Evolutionary conservation across 306 rosid genomes (phyloP).

Genomic region (Castanospermum australe): DNA sequence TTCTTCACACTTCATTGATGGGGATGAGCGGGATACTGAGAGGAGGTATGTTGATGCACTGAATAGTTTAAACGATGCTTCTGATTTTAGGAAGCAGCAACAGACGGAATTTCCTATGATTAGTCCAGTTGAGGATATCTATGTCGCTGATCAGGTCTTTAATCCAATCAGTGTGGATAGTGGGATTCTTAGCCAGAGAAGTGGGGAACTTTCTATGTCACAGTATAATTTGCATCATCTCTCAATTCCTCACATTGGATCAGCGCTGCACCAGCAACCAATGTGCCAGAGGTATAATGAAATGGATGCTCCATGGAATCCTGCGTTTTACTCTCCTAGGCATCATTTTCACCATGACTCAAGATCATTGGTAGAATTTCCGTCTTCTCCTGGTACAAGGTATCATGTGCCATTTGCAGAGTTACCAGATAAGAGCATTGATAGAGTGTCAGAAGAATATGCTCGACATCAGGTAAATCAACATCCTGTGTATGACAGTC

Average conservation of each 20-base stretch:
- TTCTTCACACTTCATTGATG: slow-evolving; percentile 69
- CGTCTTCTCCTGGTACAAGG: slow-evolving; percentile 82
- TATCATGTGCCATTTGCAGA: slow-evolving; percentile 67
- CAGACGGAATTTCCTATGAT: slow-evolving; percentile 57
- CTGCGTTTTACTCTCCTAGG: slow-evolving; percentile 90
- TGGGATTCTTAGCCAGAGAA: slow-evolving; percentile 76
- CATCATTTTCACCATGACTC: slow-evolving; percentile 71
- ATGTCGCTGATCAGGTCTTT: slow-evolving; percentile 55
- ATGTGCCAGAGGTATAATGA: slow-evolving; percentile 73
- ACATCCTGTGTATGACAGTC: slow-evolving; percentile 71
- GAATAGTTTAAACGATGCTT: slow-evolving; percentile 75
- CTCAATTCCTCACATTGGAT: slow-evolving; percentile 53
- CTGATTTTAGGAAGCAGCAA: slow-evolving; percentile 67
- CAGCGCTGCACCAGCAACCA: slow-evolving; percentile 66
- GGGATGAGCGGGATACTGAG: slow-evolving; percentile 85
- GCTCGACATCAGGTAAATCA: slow-evolving; percentile 60
- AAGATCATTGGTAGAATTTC: slow-evolving; percentile 64
- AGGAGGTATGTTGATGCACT: slow-evolving; percentile 94
- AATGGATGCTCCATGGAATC: slow-evolving; percentile 84
- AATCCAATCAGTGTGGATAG: slow-evolving; percentile 61
- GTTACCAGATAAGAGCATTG: slow-evolving; percentile 59
- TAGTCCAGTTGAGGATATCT: slow-evolving; percentile 60
- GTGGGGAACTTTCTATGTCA: slow-evolving; percentile 53
- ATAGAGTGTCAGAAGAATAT: slow-evolving; percentile 82
- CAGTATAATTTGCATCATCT: slow-evolving; percentile 67